phyloP scores from a whole-genome alignment of 164 flowering plant genomes.

The Vitis labrusca region DNA sequence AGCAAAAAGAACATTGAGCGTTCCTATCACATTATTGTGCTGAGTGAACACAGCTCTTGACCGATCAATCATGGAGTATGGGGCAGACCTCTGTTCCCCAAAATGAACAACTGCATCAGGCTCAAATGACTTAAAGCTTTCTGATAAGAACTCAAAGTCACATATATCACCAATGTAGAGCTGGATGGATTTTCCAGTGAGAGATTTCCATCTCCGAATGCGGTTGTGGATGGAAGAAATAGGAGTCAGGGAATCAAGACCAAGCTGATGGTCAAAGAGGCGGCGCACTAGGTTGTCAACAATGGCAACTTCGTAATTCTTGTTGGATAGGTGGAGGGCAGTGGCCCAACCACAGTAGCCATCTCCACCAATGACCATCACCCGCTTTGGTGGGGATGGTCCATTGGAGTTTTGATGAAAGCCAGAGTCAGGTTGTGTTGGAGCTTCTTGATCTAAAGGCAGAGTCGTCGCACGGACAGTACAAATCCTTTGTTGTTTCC shows the following conservation, averaged over 20 bases:
- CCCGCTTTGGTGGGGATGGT: constrained; percentile 52
- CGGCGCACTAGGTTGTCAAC: constrained; percentile 92
- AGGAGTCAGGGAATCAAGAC: constrained; percentile 88
- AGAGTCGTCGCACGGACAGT: constrained; percentile 44
- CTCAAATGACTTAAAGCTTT: constrained; percentile 74
- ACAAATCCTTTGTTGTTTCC: constrained; percentile 19
- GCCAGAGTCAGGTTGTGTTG: constrained; percentile 33
- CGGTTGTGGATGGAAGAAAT: constrained; percentile 87
- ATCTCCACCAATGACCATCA: constrained; percentile 97
- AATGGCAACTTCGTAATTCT: constrained; percentile 81
- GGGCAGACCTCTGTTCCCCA: constrained; percentile 97
- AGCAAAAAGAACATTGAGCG: constrained; percentile 92
- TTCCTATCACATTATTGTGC: constrained; percentile 88
- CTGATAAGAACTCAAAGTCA: constrained; percentile 87
- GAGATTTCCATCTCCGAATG: constrained; percentile 70
- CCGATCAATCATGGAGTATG: constrained; percentile 97
- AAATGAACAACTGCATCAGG: constrained; percentile 95
- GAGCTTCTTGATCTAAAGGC: constrained; percentile 48
- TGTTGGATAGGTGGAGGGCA: constrained; percentile 90
- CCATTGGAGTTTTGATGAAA: constrained; percentile 26
- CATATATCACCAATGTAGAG: constrained; percentile 88
- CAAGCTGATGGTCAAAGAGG: constrained; percentile 89
- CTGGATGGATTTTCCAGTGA: constrained; percentile 70
- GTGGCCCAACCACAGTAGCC: constrained; percentile 99
- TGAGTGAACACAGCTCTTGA: constrained; percentile 92